phyloP scores from a whole-genome alignment of 2,329 filamentous ascomycete species.

The Sclerotinia sclerotiorum region DNA sequence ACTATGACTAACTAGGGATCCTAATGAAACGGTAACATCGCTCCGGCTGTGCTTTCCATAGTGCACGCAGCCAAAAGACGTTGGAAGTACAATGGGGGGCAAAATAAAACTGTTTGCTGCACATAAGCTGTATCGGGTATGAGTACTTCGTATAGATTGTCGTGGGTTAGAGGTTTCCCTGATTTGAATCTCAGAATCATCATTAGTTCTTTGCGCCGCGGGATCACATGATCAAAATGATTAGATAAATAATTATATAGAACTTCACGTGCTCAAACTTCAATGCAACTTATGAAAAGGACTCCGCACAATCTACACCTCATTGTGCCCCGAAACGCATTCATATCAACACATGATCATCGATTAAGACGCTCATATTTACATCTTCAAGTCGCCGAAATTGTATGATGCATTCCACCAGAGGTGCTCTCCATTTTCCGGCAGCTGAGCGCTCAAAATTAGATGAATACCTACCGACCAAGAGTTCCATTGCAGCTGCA shows the following conservation, averaged over 20 bases:
- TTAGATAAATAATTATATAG: background rate
- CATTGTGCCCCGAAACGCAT: background rate
- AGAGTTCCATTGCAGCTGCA: background rate
- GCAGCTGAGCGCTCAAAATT: background rate
- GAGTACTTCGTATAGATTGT: background rate
- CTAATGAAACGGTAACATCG: background rate
- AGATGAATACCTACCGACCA: conserved; percentile 18
- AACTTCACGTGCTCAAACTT: background rate
- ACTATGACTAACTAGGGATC: background rate
- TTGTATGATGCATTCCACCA: background rate
- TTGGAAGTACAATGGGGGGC: background rate
- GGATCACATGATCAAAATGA: background rate
- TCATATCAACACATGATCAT: background rate
- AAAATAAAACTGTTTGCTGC: background rate
- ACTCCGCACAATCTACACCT: background rate
- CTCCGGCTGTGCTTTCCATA: background rate
- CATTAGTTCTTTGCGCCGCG: background rate
- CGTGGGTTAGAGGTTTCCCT: background rate
- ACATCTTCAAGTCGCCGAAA: background rate
- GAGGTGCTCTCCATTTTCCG: conserved; percentile 14
- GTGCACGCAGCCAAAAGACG: background rate
- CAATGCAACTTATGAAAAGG: background rate
- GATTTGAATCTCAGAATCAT: background rate
- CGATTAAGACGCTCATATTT: background rate
- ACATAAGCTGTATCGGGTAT: too few relatives aligned